Percentiles rank a stretch among this genome's conserved stretches.
These are phyloP conservation scores for Fagopyrum esculentum DNA, from an alignment of 148 eudicot species.

Conservation along the genomic window DNA sequence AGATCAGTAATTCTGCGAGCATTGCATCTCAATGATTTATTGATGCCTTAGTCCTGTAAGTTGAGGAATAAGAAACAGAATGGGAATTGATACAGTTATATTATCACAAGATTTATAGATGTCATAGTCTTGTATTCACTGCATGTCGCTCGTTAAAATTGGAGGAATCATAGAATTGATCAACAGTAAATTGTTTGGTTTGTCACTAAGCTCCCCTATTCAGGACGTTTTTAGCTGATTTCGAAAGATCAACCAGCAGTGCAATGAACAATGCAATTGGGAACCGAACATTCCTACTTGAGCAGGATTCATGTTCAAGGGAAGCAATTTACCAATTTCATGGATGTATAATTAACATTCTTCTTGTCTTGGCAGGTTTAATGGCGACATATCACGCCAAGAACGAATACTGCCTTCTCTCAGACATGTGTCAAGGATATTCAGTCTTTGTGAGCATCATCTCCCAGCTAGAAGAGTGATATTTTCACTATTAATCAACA, in stretches of 20 bases:
- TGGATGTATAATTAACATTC: neutral
- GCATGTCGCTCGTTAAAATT: neutral
- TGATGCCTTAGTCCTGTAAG: too few species aligned
- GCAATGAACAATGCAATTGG: neutral
- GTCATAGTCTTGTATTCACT: neutral
- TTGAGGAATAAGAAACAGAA: neutral
- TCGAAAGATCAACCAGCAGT: too few species aligned
- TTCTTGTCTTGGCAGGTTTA: conserved; percentile 49
- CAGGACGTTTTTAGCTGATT: too few species aligned
- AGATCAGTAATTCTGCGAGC: too few species aligned
- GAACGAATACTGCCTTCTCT: conserved; percentile 86
- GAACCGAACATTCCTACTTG: neutral
- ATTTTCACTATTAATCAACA: neutral
- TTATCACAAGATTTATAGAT: neutral
- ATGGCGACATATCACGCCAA: conserved; percentile 94
- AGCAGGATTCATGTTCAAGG: neutral
- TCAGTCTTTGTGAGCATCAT: conserved; percentile 71
- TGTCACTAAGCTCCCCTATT: neutral
- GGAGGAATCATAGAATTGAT: neutral
- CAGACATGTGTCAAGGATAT: conserved; percentile 96
- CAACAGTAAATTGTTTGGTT: neutral
- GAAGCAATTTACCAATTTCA: neutral
- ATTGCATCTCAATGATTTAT: too few species aligned
- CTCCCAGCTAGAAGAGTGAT: conserved; percentile 73
- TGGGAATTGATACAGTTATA: neutral